Conservation (phyloP, 2,329 filamentous ascomycete genomes). For the Colletotrichum sp. region DNA sequence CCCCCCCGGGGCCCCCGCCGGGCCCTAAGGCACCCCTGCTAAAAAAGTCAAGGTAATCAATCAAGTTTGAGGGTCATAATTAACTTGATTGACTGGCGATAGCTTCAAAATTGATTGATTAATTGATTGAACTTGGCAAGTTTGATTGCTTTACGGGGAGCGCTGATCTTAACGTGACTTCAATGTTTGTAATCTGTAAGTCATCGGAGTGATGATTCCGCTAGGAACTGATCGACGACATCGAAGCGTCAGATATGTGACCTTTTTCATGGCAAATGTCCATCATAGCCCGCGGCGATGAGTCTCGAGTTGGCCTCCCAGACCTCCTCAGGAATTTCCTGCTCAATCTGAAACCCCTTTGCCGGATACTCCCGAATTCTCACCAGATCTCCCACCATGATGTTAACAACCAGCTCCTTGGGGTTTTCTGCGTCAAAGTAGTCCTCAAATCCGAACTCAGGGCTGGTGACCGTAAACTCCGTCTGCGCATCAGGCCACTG, state of each 20-base stretch:
- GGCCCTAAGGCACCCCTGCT: no score
- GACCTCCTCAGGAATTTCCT: slow-evolving; percentile 44
- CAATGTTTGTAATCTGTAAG: background rate
- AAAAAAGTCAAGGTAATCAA: no score
- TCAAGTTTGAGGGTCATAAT: no score
- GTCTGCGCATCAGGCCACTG: slow-evolving; percentile 45
- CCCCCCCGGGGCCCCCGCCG: no score
- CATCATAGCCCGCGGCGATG: slow-evolving; percentile 40
- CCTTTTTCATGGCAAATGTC: slow-evolving; percentile 34
- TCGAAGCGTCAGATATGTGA: no score
- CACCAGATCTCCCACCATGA: slow-evolving; percentile 50
- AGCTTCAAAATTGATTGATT: no score
- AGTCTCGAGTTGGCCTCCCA: slow-evolving; percentile 47
- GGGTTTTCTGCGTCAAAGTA: slow-evolving; percentile 48
- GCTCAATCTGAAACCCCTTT: slow-evolving; percentile 47
- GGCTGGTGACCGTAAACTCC: slow-evolving; percentile 44
- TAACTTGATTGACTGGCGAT: no score
- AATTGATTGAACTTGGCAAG: no score
- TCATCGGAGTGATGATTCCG: background rate
- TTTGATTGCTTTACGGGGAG: no score
- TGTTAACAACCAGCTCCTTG: slow-evolving; percentile 43
- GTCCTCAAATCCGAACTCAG: slow-evolving; percentile 39
- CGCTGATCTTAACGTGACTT: no score
- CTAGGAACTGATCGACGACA: no score
- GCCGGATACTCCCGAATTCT: slow-evolving; percentile 47